These are phyloP conservation scores for Colletotrichum gigasporum DNA, from an alignment of 2,329 filamentous ascomycete genomes.

Conservation along the genomic window DNA sequence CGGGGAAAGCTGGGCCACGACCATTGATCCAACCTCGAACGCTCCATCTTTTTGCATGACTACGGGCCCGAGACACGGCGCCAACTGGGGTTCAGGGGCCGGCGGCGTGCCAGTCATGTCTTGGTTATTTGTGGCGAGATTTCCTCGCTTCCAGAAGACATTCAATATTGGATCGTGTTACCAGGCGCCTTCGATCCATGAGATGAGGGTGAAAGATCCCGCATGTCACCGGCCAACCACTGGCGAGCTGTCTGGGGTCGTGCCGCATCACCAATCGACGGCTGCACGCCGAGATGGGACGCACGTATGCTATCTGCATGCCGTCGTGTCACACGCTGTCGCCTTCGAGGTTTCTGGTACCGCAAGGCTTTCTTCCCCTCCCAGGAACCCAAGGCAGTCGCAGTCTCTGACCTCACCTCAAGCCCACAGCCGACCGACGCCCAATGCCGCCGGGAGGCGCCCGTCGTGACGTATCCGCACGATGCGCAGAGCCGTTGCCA, in stretches of 20 bases:
- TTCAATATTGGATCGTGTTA: not conserved
- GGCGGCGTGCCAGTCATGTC: not conserved
- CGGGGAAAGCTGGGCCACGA: too few species aligned
- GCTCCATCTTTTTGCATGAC: not conserved
- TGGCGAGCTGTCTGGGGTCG: conserved; percentile 11
- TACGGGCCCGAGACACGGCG: not conserved
- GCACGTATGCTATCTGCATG: conserved; percentile 11
- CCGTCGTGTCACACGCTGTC: not conserved
- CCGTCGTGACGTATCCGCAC: not conserved
- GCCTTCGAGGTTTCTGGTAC: not conserved
- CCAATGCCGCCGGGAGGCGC: too few species aligned
- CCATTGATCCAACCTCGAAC: not conserved
- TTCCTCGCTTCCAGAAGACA: conserved; percentile 4
- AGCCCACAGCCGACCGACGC: too few species aligned
- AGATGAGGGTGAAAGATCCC: conserved; percentile 4
- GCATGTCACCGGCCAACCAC: conserved; percentile 20
- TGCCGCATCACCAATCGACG: conserved; percentile 7
- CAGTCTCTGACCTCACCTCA: too few species aligned
- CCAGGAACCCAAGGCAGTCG: not conserved
- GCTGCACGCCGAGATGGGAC: conserved; percentile 20
- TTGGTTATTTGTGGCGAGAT: not conserved
- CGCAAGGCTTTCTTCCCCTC: not conserved
- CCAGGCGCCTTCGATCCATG: not conserved
- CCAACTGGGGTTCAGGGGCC: too few species aligned
- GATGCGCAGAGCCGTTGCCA: not conserved